Evolutionary conservation across 2,329 filamentous ascomycete species (phyloP), one percentile per base, ranked within the genome.

Genomic region (Nigrospora oryzae): DNA sequence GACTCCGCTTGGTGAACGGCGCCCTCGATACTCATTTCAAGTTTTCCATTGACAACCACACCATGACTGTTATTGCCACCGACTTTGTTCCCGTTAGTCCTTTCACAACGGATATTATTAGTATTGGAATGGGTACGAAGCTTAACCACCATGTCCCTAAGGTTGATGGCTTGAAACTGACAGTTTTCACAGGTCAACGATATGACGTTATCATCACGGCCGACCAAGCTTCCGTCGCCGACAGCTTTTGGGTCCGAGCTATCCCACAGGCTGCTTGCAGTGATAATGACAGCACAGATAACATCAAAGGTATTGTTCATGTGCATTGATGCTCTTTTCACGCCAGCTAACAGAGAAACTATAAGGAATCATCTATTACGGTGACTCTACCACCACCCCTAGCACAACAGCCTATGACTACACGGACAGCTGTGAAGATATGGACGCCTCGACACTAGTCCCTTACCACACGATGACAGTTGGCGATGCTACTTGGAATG

Each of bases 81-180:
- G 81, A 82, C 47, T 61, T 83, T 4, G 74, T 83, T 0, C 75
- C 79, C 2, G 67, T 84, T 19, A 53, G 65, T 19, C 79, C 79
- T 0, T 83, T 74, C 48, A 60, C 61, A 1, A 71, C 77, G 1
- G 64, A 67, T 0, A 63, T 61, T 16, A 41, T 79, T 4, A 62
- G 63, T 23, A 49, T 59, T 23, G 55, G 47, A 11, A 57, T 57
- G 19, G 56, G 56, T 56, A 48, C 49, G 53, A 17, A 6, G 3
- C n/a, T 14, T 28, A 31, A 7, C 16, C n/a, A n/a, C 14, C 13
- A 10, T 40, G 13, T n/a, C 15, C 12, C n/a, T 17, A 8, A 15
- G 16, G n/a, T 11, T 32, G 28, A 17, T n/a, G 5, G 10, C 11
- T 15, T 19, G 11, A 11, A 3, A 11, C 50, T 53, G 35, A 55